These are phyloP conservation scores for Ascochyta koolunga DNA, from an alignment of 2,329 filamentous ascomycete species.

Conservation along the genomic window DNA sequence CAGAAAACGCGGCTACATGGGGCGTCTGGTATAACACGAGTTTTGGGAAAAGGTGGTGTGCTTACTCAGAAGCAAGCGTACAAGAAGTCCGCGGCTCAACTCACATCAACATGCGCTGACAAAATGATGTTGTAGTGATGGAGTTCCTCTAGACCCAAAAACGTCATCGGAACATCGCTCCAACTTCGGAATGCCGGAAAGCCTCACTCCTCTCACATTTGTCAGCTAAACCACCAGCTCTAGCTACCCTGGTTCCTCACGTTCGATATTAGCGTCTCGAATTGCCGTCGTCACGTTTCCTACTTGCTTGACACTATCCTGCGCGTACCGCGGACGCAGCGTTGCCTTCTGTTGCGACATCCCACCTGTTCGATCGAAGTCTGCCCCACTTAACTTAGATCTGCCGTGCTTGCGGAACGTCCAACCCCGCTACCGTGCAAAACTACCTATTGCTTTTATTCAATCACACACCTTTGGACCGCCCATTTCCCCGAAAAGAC, in stretches of 20 bases:
- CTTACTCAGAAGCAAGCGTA: neutral
- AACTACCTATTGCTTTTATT: constrained; percentile 22
- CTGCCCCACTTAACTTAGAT: constrained; percentile 39
- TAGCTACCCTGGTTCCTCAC: constrained; percentile 2
- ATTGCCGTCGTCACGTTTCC: constrained; percentile 1
- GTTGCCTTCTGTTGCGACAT: constrained; percentile 1
- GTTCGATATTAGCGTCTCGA: constrained; percentile 3
- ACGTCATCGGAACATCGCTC: constrained; percentile 7
- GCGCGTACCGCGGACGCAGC: constrained; percentile 4
- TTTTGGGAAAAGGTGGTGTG: neutral
- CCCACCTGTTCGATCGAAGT: constrained; percentile 5
- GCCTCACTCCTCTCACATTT: constrained; percentile 6
- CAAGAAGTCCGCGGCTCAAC: neutral
- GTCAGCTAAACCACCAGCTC: constrained; percentile 12
- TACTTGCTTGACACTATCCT: constrained; percentile 1
- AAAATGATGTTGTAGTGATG: constrained; percentile 8
- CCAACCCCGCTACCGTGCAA: constrained; percentile 35
- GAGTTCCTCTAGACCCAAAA: neutral
- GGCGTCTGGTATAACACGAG: neutral
- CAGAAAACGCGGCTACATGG: neutral
- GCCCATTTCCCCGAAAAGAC: constrained; percentile 21
- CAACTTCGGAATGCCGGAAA: constrained; percentile 8
- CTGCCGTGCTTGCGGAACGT: constrained; percentile 40
- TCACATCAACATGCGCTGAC: neutral
- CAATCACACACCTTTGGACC: constrained; percentile 33